Evolutionary conservation across 257 asterid genomes (phyloP), one percentile per base, ranked within the genome.

Genomic region (Paraleonurus japonicus): DNA sequence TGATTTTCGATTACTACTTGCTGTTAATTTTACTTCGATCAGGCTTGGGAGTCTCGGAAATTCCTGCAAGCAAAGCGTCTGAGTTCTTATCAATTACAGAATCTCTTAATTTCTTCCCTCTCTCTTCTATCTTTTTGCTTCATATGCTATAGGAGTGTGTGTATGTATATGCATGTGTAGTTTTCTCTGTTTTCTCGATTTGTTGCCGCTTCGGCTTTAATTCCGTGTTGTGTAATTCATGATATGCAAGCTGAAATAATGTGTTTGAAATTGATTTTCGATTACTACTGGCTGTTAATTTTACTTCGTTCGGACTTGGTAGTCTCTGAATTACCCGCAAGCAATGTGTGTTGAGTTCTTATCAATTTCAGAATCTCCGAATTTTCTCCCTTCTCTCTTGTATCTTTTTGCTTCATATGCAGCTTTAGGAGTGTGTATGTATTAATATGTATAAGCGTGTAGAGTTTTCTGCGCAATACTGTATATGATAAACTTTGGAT

Each of bases 61-160:
- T 79, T 68, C 22, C 53, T 78, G 86, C 85, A 71, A 74, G 85
- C 79, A 74, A 76, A 77, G 74, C 76, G 85, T 80, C 78, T 82
- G 82, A 74, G 30, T 70, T 66, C 58, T 61, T 22, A 28, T 64
- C 51, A 33, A 22, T 48, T 32, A 7, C 17, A 45, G 53, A 45
- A 45, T 45, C 37, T 4, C 7, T 32, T 3, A 4, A 32, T 32
- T 32, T 32, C 37, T 13, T n/a, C n/a, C n/a, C 19, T 4, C 53
- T 45, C 19, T 45, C 53, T 45, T 15, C 20, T 20, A 17, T 61
- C 47, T 43, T 16, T 57, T 13, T 43, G 19, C 45, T 23, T 41
- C 16, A 11, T 57, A 9, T 30, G 19, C 60, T 53, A 45, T 17
- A 17, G 9, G 28, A 37, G 24, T n/a, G 39, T 70, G 10, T 65